Percentiles rank a stretch among this genome's conserved stretches.
Conservation (phyloP, 2,329 filamentous ascomycete species). For the Pestalotiopsis fici region DNA sequence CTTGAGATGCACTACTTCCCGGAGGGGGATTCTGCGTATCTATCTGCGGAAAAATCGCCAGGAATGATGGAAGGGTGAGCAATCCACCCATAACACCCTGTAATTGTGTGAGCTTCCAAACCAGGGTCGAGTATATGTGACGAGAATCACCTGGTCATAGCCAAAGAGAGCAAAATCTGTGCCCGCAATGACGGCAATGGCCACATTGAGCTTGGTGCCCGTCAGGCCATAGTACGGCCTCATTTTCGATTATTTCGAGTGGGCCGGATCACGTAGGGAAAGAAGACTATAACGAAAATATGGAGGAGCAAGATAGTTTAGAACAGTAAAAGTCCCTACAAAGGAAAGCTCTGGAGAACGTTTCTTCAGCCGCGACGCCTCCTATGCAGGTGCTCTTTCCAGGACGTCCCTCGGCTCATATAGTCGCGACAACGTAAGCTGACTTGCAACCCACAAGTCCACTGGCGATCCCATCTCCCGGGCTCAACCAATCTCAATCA, state of each 20-base stretch:
- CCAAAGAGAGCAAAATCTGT: slow-evolving; percentile 17
- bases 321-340: background rate
- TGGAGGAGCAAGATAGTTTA: background rate
- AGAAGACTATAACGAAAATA: background rate
- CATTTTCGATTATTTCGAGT: background rate
- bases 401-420: background rate
- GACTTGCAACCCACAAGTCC: background rate
- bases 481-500: background rate
- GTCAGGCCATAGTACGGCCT: slow-evolving; percentile 14
- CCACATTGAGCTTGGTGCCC: slow-evolving; percentile 14
- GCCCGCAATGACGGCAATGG: slow-evolving; percentile 15
- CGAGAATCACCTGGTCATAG: slow-evolving; percentile 13
- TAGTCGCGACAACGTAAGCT: background rate
- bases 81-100: slow-evolving; percentile 4
- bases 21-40: slow-evolving; percentile 12
- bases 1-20: slow-evolving; percentile 10
- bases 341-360: background rate
- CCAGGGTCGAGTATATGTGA: background rate
- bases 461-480: background rate
- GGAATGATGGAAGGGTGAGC: slow-evolving; percentile 8
- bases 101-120: background rate
- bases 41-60: slow-evolving; percentile 13
- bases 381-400: background rate
- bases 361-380: background rate
- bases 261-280: background rate